Evolutionary conservation across 495 filamentous ascomycete genomes (phyloP), one percentile per base, ranked within the genome.

Genomic region (Aspergillus saccharolyticus): DNA sequence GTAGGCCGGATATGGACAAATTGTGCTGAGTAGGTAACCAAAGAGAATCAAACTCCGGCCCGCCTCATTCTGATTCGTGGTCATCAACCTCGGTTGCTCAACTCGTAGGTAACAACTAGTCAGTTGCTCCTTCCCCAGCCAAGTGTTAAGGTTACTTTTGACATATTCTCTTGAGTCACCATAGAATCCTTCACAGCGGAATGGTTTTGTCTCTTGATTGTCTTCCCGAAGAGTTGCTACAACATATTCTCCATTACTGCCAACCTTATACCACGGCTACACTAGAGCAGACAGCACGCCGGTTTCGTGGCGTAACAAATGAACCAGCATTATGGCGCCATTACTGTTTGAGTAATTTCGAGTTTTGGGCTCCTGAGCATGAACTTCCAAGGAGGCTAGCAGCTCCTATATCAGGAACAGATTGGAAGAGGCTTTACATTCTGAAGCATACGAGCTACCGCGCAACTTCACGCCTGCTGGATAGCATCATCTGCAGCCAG

Each of bases 391-490:
- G 75, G 52, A 91, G 86, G 63, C 58, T 80, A 6, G 65, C 85
- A 1, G 52, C 61, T 8, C 70, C 74, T 10, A 78, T 83, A 1
- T 74, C 74, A n/a, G 76, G 82, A 12, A 80, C 87, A 0, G 73
- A 91, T 63, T 98, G 94, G 94, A 91, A 85, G 62, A 61, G 65
- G 6, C 75, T 96, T 3, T 97, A 86, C 74, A 65, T 84, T 21
- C 62, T 76, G 43, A 84, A 88, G 58, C 72, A 79, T 39, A 62
- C 63, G 12, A 73, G 77, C 18, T 83, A 94, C 59, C 66, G 63
- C 18, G 65, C 72, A 20, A 83, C 84, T n/a, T 76, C 76, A 16
- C 66, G 64, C 14, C 66, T 85, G 18, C 70, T 98, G 47, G 80
- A 96, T 55, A 80, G 78, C 48, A 86, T 96, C 47, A 74, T 97